Conservation (phyloP, 176 grass and related monocot genomes). For the Rhipidocladum racemiflorum region DNA sequence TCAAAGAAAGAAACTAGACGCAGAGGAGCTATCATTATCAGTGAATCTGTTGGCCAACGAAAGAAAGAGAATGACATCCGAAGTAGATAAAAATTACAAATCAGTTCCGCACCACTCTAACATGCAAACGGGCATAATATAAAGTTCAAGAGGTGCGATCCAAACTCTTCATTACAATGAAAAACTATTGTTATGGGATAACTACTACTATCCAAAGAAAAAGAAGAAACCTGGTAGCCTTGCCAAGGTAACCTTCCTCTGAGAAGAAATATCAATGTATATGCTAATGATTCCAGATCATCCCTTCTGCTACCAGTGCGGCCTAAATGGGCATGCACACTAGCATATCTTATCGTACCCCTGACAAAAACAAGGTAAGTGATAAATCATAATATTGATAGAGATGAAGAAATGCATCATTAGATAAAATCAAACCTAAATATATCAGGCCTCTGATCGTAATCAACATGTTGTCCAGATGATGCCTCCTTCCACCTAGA, state of each 20-base stretch:
- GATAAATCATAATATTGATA: background rate
- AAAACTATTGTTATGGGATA: background rate
- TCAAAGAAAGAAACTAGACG: background rate
- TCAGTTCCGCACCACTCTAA: conserved; percentile 8
- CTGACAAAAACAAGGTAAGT: conserved; percentile 41
- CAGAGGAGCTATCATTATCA: background rate
- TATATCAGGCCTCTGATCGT: conserved; percentile 95
- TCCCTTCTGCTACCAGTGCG: conserved; percentile 97
- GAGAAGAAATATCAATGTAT: conserved; percentile 92
- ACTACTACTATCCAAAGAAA: conserved; percentile 18
- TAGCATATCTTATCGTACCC: conserved; percentile 98
- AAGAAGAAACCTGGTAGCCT: conserved; percentile 77
- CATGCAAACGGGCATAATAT: conserved; percentile 7
- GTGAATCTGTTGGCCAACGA: background rate
- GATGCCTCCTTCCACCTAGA: conserved; percentile 91
- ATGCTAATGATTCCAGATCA: conserved; percentile 92
- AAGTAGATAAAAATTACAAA: background rate
- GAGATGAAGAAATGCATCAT: conserved; percentile 18
- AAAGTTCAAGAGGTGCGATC: conserved; percentile 6
- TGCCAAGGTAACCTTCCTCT: conserved; percentile 98
- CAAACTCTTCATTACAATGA: background rate
- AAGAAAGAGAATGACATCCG: background rate
- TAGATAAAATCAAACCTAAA: conserved; percentile 64
- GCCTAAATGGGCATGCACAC: conserved; percentile 96
- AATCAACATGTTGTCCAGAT: conserved; percentile 89